These are phyloP conservation scores for Fraxinus albicans DNA, from an alignment of 305 asterid genomes.

Conservation along the genomic window DNA sequence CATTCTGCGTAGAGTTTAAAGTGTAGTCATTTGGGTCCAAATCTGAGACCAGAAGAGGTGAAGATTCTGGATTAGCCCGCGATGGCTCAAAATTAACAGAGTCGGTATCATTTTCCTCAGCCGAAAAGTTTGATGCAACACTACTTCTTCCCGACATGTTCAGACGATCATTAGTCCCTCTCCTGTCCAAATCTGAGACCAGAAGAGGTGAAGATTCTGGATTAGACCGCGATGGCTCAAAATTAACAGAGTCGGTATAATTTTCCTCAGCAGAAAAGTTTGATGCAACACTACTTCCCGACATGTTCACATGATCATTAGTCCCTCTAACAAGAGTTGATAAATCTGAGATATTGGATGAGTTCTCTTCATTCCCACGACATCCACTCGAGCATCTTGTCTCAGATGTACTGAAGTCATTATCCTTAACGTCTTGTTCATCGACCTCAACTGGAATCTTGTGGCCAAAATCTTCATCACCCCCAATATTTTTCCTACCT, in stretches of 20 bases:
- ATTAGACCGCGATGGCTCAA: constrained; percentile 30
- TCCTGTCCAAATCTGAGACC: constrained; percentile 28
- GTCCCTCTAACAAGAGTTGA: constrained; percentile 39
- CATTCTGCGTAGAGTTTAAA: constrained; percentile 32
- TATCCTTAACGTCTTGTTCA: constrained; percentile 31
- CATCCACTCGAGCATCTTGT: constrained; percentile 16
- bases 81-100: constrained; percentile 22
- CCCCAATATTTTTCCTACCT: constrained; percentile 25
- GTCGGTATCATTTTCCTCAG: constrained; percentile 48
- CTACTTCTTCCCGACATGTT: constrained; percentile 64
- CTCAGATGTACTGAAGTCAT: background rate
- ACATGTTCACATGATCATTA: constrained; percentile 38
- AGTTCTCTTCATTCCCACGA: constrained; percentile 50
- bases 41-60: constrained; percentile 41
- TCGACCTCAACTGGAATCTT: constrained; percentile 29
- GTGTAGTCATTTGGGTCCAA: constrained; percentile 28
- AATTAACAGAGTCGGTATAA: constrained; percentile 31
- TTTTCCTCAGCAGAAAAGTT: constrained; percentile 57
- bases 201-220: constrained; percentile 39
- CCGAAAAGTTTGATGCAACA: constrained; percentile 67
- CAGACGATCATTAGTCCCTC: constrained; percentile 36
- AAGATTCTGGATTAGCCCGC: constrained; percentile 34
- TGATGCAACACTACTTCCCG: constrained; percentile 81
- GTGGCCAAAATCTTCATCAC: constrained; percentile 31
- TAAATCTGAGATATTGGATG: constrained; percentile 44